A percentile compares a stretch with the other conserved stretches of the same genome.
These are phyloP conservation scores for Cytospora paraplurivora DNA, from an alignment of 2,329 filamentous ascomycete genomes.

Conservation along the genomic window DNA sequence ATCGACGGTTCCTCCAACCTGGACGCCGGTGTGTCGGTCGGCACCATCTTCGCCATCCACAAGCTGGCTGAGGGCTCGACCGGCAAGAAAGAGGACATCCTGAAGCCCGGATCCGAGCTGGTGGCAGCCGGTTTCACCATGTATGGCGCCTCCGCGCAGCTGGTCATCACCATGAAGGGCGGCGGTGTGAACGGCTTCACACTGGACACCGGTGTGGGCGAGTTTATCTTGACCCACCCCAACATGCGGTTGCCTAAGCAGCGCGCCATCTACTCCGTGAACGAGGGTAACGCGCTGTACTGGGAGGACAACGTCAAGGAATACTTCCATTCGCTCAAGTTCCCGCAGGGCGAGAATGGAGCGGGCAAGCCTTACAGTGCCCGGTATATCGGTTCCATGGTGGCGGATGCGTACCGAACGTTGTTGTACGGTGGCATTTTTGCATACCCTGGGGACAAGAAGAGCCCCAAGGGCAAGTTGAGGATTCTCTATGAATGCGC, in stretches of 20 bases:
- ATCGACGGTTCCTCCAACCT: slow-evolving; percentile 98
- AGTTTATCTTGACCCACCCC: slow-evolving; percentile 98
- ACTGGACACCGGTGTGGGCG: slow-evolving; percentile 91
- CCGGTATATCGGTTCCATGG: slow-evolving; percentile 97
- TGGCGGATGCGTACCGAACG: slow-evolving; percentile 95
- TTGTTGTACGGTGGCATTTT: slow-evolving; percentile 95
- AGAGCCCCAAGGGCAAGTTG: slow-evolving; percentile 97
- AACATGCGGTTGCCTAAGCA: slow-evolving; percentile 84
- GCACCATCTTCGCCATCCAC: slow-evolving; percentile 95
- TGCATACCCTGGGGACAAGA: slow-evolving; percentile 96
- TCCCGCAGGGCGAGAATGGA: slow-evolving; percentile 63
- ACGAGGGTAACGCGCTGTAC: slow-evolving; percentile 97
- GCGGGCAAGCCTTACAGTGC: slow-evolving; percentile 95
- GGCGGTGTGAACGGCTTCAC: slow-evolving; percentile 96
- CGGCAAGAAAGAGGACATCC: slow-evolving; percentile 80
- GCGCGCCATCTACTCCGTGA: slow-evolving; percentile 92
- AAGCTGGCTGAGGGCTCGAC: slow-evolving; percentile 77
- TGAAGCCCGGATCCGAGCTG: slow-evolving; percentile 87
- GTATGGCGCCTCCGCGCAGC: slow-evolving; percentile 95
- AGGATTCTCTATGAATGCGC: slow-evolving; percentile 98
- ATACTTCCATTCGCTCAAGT: slow-evolving; percentile 90
- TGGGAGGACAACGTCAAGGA: slow-evolving; percentile 86
- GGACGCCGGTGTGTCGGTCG: slow-evolving; percentile 95
- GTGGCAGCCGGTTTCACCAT: slow-evolving; percentile 98
- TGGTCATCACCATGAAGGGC: slow-evolving; percentile 95